phyloP scores from a whole-genome alignment of 345 rosid species.

The Ricinus communis region DNA sequence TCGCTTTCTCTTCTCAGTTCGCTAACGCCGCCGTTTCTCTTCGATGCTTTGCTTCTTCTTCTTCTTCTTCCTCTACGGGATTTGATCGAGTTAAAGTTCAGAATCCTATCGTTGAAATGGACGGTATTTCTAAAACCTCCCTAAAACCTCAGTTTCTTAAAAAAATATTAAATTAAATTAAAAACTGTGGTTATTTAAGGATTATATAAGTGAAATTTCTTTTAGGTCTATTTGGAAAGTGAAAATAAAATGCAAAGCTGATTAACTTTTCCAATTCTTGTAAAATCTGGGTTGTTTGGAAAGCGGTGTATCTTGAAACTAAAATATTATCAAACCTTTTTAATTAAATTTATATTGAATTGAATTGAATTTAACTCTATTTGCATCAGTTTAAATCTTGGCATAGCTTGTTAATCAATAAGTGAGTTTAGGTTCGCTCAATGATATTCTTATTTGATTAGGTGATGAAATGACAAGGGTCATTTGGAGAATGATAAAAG shows the following conservation, averaged over 20 bases:
- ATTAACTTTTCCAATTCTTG: too few species aligned
- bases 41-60: slow-evolving; percentile 36
- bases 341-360: too few species aligned
- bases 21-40: slow-evolving; percentile 24
- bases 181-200: too few species aligned
- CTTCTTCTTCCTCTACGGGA: slow-evolving; percentile 25
- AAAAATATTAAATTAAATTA: too few species aligned
- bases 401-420: not conserved
- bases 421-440: not conserved
- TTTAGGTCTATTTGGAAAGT: too few species aligned
- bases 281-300: too few species aligned
- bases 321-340: too few species aligned
- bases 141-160: slow-evolving; percentile 22
- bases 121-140: slow-evolving; percentile 37
- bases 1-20: slow-evolving; percentile 19
- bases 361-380: too few species aligned
- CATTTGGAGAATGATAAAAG: slow-evolving; percentile 84
- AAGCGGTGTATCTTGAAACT: too few species aligned
- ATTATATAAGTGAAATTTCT: too few species aligned
- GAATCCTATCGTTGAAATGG: slow-evolving; percentile 49
- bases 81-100: slow-evolving; percentile 39
- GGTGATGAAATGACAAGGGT: slow-evolving; percentile 99
- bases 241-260: too few species aligned
- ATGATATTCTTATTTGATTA: slow-evolving; percentile 19
- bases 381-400: too few species aligned